phyloP scores from a whole-genome alignment of 225 moss, liverwort and hornwort species.

The Lunularia cruciata region DNA sequence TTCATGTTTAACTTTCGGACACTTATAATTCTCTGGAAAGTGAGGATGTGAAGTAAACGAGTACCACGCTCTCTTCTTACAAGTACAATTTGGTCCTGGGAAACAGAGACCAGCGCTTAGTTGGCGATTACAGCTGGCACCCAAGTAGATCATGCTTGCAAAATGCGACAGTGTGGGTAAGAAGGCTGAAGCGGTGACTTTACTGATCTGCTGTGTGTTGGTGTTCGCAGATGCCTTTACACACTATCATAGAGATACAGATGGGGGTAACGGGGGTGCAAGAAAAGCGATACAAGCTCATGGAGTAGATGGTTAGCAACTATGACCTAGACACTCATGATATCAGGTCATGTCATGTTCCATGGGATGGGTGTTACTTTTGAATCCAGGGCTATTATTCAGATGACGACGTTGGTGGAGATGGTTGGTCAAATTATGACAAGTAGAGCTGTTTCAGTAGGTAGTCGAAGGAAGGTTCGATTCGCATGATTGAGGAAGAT shows the following conservation, averaged over 20 bases:
- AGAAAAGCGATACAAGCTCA: constrained; percentile 97
- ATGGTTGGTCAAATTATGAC: not conserved
- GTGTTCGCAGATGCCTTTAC: constrained; percentile 73
- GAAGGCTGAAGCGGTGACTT: too few relatives aligned
- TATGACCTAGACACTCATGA: not conserved
- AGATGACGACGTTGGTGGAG: not conserved
- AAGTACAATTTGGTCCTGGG: too few relatives aligned
- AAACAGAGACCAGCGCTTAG: too few relatives aligned
- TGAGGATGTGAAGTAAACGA: too few relatives aligned
- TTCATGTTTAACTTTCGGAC: too few relatives aligned
- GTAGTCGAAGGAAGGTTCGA: not conserved
- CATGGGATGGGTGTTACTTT: not conserved
- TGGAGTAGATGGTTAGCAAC: constrained; percentile 44
- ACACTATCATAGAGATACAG: constrained; percentile 94
- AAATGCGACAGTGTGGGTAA: too few relatives aligned
- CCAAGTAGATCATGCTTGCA: too few relatives aligned
- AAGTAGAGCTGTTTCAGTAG: not conserved
- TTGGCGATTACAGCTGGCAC: too few relatives aligned
- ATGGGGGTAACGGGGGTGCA: constrained; percentile 96
- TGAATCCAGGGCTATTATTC: not conserved
- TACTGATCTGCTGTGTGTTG: too few relatives aligned
- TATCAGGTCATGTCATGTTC: not conserved
- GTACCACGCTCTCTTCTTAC: too few relatives aligned
- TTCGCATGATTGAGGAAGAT: not conserved
- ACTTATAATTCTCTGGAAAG: not conserved